Evolutionary conservation across 257 asterid genomes (phyloP), one percentile per base, ranked within the genome.

Genomic region (Fraxinus excelsior): DNA sequence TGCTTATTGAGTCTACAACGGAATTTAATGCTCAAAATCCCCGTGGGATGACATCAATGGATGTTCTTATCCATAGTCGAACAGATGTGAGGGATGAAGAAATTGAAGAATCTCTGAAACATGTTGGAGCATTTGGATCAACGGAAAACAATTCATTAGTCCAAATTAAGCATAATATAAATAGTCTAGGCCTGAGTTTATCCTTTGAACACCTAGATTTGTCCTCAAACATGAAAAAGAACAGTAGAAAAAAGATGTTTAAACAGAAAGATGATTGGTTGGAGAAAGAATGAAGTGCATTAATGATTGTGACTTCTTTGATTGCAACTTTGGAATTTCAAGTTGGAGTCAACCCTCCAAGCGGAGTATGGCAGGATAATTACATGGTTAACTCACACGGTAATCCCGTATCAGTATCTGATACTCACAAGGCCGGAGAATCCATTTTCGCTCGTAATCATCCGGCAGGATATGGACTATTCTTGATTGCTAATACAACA

Each of bases 301-400:
- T 28, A 28, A 28, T 28, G 29, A 1, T 28, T 0, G 0, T 28
- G 29, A 1, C 89, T 18, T 73, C 81, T 3, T 79, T 83, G 2
- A 64, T 80, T 1, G 85, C 85, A 13, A 79, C 78, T 5, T 78
- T 85, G 87, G 80, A 82, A 2, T 83, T 80, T 49, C 85, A 83
- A 38, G 75, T 78, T 1, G 86, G 77, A 29, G 51, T 79, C 12
- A 82, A 69, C 81, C 87, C 85, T 19, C 82, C 87, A 0, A 53
- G 82, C 2, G 85, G 78, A 0, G 77, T 79, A 10, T 80, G 85
- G 85, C 85, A 83, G 26, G 85, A 78, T 0, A n/a, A n/a, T n/a
- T n/a, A n/a, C n/a, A n/a, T n/a, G n/a, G n/a, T n/a, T n/a, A n/a
- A 38, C 12, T 13, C 69, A 29, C 69, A 65, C 28, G 77, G 67